phyloP scores from a whole-genome alignment of 495 filamentous ascomycete species.

The Penicillium cataractarum region DNA sequence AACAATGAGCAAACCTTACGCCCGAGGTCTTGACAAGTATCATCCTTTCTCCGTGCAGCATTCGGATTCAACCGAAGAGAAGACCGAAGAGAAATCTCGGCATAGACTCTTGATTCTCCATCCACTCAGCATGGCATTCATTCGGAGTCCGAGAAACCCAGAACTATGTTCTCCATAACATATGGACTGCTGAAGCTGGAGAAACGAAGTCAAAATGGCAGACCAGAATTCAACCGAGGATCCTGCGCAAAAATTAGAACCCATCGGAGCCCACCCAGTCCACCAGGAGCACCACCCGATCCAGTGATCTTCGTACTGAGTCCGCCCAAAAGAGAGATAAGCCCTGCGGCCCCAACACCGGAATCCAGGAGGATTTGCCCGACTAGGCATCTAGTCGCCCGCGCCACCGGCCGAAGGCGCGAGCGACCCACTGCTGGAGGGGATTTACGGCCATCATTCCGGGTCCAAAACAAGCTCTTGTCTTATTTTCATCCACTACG shows the following conservation, averaged over 20 bases:
- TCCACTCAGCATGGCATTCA: conserved; percentile 1
- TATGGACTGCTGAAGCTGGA: conserved; percentile 9
- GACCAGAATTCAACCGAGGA: conserved; percentile 12
- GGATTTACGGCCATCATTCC: conserved; percentile 24
- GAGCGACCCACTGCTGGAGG: conserved; percentile 20
- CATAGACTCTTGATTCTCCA: conserved; percentile 21
- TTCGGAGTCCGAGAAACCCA: conserved; percentile 7
- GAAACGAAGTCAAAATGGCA: conserved; percentile 7
- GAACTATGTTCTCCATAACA: background rate
- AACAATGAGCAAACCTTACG: background rate
- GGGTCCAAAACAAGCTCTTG: conserved; percentile 22
- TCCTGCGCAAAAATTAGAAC: conserved; percentile 22
- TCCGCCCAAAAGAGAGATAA: conserved; percentile 30
- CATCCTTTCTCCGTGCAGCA: background rate
- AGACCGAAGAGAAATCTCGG: conserved; percentile 17
- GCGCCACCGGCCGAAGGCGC: conserved; percentile 32
- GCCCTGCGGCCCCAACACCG: conserved; percentile 32
- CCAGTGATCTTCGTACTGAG: conserved; percentile 28
- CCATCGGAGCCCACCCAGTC: conserved; percentile 23
- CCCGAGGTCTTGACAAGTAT: background rate
- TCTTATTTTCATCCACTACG: background rate
- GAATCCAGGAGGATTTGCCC: conserved; percentile 31
- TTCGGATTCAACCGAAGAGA: background rate
- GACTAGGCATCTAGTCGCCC: conserved; percentile 32
- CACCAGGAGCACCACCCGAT: conserved; percentile 25